phyloP scores from a whole-genome alignment of 345 rosid species.

The Lepidium didymum region DNA sequence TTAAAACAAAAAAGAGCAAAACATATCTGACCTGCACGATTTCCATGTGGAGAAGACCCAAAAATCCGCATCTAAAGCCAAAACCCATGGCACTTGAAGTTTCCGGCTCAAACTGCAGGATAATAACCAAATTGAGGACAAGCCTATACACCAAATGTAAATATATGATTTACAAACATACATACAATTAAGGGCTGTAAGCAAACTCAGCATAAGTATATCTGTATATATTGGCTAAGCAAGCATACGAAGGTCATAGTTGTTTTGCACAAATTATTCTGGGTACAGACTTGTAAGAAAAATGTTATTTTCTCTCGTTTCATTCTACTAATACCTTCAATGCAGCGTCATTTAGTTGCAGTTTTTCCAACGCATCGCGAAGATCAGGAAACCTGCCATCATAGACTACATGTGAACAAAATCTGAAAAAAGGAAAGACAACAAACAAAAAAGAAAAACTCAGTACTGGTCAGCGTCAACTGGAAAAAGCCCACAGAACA shows the following conservation, averaged over 20 bases:
- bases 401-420: constrained; percentile 17
- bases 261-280: neutral
- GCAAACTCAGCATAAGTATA: neutral
- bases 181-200: neutral
- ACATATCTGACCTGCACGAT: constrained; percentile 76
- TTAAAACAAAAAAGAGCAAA: neutral
- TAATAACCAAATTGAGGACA: constrained; percentile 14
- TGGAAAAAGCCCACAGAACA: constrained; percentile 96
- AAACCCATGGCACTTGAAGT: constrained; percentile 98
- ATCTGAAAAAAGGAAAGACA: constrained; percentile 2
- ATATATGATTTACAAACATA: neutral
- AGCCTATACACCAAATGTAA: neutral
- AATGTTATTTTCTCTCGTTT: neutral
- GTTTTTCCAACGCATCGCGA: constrained; percentile 95
- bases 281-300: neutral
- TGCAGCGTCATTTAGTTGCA: constrained; percentile 97
- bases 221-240: neutral
- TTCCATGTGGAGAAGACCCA: constrained; percentile 99
- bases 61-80: constrained; percentile 96
- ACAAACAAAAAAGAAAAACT: constrained; percentile 6
- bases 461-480: constrained; percentile 97
- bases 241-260: neutral
- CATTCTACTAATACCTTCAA: constrained; percentile 50
- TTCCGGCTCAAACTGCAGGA: constrained; percentile 92
- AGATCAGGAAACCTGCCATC: constrained; percentile 73